Evolutionary conservation across 2,329 filamentous ascomycete species (phyloP), one percentile per base, ranked within the genome.

Genomic region (Diaporthe citriasiana): DNA sequence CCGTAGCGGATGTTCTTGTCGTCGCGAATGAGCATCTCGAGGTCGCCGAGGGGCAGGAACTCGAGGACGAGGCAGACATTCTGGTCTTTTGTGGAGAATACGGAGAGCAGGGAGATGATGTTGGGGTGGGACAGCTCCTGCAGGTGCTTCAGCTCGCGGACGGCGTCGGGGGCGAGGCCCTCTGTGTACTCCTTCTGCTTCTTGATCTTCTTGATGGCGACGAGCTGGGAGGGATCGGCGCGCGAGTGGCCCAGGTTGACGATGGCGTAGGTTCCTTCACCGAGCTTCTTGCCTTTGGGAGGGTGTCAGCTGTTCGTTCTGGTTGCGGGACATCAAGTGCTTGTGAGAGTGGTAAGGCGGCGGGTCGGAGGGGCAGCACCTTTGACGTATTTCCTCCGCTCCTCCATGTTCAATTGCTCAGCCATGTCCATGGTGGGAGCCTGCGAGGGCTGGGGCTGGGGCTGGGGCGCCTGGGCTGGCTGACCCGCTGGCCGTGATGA

Each of bases 61-160:
- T 99, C 97, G 78, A 99, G 91, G 33, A 99, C 97, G 12, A 99
- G 90, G 81, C 97, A 98, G 78, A 99, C 91, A 82, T 98, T 98
- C 84, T 98, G 95, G 84, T 97, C 94, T 81, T 98, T 98, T 76
- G 95, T 97, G 70, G 93, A 95, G 89, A 98, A 99, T 78, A 98
- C 95, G 79, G 94, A 93, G 80, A 96, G 91, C 9, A 99, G 90
- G 19, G 93, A 93, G 84, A 99, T 98, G 84, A 99, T 97, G 84
- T 98, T 98, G 8, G 95, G 94, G 83, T 99, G 97, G 27, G 91
- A 92, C 38, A 99, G 91, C 85, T 99, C 97, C 82, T 97, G 95
- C 3, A 99, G 90, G 82, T 95, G 95, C 83, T 97, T 97, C 81
- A 98, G 93, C 87, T 99, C 97, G 79, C 97, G 95, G 77, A 99